Conservation (phyloP, 305 asterid species). For the Fraxinus velutina region DNA sequence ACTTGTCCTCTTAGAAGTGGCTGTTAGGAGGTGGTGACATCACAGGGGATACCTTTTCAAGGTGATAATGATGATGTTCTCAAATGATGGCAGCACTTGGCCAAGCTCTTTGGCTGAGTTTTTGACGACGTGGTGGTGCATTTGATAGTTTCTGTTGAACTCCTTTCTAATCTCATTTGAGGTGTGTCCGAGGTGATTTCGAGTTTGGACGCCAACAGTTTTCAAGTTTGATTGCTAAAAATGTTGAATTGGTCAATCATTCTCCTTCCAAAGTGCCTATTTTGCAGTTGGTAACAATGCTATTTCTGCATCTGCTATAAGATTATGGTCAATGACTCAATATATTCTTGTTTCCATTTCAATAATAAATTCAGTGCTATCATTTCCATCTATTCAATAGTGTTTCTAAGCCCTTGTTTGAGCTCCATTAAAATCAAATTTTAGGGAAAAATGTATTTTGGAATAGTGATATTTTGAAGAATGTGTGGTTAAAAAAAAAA, state of each 20-base stretch:
- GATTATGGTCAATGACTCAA: not conserved
- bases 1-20: not conserved
- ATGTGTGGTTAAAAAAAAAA: too few species aligned
- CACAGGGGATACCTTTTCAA: not conserved
- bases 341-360: not conserved
- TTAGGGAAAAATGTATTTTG: too few species aligned
- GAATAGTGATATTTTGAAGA: too few species aligned
- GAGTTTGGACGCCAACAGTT: not conserved
- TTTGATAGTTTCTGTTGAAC: not conserved
- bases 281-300: not conserved
- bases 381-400: not conserved
- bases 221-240: not conserved
- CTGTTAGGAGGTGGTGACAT: not conserved
- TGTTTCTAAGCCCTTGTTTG: not conserved
- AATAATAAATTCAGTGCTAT: slow-evolving; percentile 2
- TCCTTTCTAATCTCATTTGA: not conserved
- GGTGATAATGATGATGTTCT: not conserved
- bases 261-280: not conserved
- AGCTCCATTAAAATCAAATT: too few species aligned
- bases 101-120: not conserved
- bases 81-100: not conserved
- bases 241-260: slow-evolving; percentile 2
- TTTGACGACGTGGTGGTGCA: not conserved
- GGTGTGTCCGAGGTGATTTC: not conserved
- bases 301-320: not conserved